A percentile compares a stretch with the other conserved stretches of the same genome.
Conservation (phyloP, 139 green algal genomes). For the Chlorella sp. region DNA sequence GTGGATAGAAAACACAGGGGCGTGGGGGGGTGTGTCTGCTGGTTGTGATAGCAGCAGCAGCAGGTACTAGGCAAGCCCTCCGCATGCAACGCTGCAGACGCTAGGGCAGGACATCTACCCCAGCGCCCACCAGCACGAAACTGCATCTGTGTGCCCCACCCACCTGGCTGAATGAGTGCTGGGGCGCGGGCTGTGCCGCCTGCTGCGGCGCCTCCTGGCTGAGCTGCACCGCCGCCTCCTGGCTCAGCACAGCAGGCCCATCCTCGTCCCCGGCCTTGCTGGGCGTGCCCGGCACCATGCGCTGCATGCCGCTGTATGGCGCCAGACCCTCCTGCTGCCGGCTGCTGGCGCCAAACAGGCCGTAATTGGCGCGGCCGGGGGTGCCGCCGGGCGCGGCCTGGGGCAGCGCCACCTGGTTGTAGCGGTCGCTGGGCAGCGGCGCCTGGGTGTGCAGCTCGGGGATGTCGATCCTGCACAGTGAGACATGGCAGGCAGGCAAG, state of each 20-base stretch:
- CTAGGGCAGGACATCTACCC: too few relatives aligned
- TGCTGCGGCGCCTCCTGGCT: slow-evolving; percentile 12
- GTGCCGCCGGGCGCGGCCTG: not conserved
- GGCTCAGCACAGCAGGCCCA: slow-evolving; percentile 20
- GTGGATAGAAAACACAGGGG: too few relatives aligned
- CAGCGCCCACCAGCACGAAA: not conserved
- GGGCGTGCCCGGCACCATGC: not conserved
- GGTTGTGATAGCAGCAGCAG: too few relatives aligned
- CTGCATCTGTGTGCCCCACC: not conserved
- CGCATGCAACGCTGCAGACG: too few relatives aligned
- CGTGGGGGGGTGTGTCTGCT: too few relatives aligned
- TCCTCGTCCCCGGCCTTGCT: not conserved
- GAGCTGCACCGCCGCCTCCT: slow-evolving; percentile 1
- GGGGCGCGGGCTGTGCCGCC: not conserved
- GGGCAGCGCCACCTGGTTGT: slow-evolving; percentile 36
- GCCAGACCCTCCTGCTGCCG: slow-evolving; percentile 24
- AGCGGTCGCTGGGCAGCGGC: slow-evolving; percentile 39
- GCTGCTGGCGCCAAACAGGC: slow-evolving; percentile 25
- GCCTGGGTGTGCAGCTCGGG: slow-evolving; percentile 26
- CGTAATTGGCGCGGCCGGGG: slow-evolving; percentile 7
- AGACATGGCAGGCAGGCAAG: too few relatives aligned
- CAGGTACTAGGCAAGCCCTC: too few relatives aligned
- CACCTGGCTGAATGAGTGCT: slow-evolving; percentile 8
- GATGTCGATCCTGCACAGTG: slow-evolving; percentile 45
- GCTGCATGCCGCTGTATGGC: slow-evolving; percentile 28